Evolutionary conservation across 148 eudicot genomes (phyloP), one percentile per base, ranked within the genome.

Genomic region (Cornus florida): DNA sequence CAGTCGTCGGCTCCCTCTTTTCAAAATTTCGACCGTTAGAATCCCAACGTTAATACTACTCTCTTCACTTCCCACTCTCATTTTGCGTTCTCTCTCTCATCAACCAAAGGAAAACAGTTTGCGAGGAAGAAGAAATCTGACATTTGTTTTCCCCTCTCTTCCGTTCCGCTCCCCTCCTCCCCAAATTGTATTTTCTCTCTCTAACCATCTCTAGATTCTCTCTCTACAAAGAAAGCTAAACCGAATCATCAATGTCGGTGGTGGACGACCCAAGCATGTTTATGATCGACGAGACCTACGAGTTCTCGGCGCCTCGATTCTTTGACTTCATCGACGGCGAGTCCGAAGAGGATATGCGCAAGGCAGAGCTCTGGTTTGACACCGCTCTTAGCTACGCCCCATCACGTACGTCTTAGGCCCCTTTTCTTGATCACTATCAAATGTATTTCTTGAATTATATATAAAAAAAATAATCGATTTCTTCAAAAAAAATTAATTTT

Each of bases 331-430:
- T 89, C 57, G 38, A 71, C 12, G 97, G 92, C n/a, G 98, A 95
- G 76, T 82, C 92, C 2, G 83, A 86, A 33, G 90, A 86, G 6
- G 97, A 93, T 7, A 78, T 74, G 41, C 86, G 77, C 16, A 75
- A 62, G 6, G 97, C 98, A 1, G 90, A 95, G 87, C 92, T 87
- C 53, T 95, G 98, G 98, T 95, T 95, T 64, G 94, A 93, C 28
- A 82, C 86, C 10, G 83, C 91, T 46, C 83, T 83, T 17, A 83
- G 89, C 82, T 76, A 88, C 68, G 97, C 97, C 48, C 99, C 99
- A 70, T 93, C 97, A 9, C 99, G 97, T 95, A 87, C 41, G 94
- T 87, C 38, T 38, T 9, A 9, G 72, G 19, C 16, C 20, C 31
- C 19, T 69, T 53, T 38, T 46, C 69, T 71, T 59, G 28, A n/a